Evolutionary conservation across 2,329 filamentous ascomycete species (phyloP).

Genomic region (Penicillium sp.): DNA sequence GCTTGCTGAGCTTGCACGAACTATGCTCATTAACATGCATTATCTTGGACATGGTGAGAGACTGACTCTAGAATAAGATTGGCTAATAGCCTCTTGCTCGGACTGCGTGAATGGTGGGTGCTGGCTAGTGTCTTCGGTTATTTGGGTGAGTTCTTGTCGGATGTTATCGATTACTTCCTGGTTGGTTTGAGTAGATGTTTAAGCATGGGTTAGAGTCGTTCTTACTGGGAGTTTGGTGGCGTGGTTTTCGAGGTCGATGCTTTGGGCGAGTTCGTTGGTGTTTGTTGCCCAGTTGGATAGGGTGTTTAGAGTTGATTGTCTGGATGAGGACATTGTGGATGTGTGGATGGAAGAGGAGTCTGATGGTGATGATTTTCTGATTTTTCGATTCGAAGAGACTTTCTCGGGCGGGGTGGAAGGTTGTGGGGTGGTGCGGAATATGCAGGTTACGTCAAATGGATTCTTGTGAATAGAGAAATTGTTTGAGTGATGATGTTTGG

Average conservation of each 20-base stretch:
- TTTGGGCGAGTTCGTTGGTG: background rate
- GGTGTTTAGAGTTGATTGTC: background rate
- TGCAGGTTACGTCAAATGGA: background rate
- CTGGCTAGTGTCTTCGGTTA: background rate
- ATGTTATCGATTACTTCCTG: background rate
- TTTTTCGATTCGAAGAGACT: background rate
- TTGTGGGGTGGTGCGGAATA: background rate
- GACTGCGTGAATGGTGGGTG: background rate
- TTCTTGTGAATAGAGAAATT: background rate
- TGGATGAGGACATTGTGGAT: background rate
- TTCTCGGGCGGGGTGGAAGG: background rate
- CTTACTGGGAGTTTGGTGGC: background rate
- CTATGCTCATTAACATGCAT: background rate
- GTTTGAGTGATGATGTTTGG: no score
- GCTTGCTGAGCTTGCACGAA: background rate
- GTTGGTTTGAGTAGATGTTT: no score
- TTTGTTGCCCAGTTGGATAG: background rate
- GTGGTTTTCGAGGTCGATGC: background rate
- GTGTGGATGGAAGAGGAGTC: background rate
- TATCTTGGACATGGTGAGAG: no score
- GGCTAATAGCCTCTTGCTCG: background rate
- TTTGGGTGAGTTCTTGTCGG: background rate
- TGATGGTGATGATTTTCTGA: no score
- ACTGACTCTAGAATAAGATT: background rate
- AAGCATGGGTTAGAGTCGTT: no score